Conservation (phyloP, 2,329 filamentous ascomycete species). For the Dactylonectria macrodidyma region DNA sequence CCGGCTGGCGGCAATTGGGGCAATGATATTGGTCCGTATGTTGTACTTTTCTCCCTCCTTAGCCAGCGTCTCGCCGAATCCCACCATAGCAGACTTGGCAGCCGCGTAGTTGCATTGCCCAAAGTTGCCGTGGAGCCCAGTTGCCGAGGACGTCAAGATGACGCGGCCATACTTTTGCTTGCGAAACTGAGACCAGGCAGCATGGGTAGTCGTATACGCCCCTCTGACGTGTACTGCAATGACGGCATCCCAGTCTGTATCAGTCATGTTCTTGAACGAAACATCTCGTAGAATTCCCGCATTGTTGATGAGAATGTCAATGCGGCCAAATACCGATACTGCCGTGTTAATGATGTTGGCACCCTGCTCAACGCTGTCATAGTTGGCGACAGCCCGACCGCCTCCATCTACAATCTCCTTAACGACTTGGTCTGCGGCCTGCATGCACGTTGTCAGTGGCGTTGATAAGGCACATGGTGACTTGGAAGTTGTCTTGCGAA, state of each 20-base stretch:
- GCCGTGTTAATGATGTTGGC: slow-evolving; percentile 94
- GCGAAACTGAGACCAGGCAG: slow-evolving; percentile 96
- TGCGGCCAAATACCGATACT: slow-evolving; percentile 83
- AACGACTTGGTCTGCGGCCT: slow-evolving; percentile 88
- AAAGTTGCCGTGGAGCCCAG: slow-evolving; percentile 94
- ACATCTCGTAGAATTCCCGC: slow-evolving; percentile 94
- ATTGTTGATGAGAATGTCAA: slow-evolving; percentile 98
- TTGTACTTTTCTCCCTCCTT: slow-evolving; percentile 99
- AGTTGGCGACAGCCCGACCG: slow-evolving; percentile 97
- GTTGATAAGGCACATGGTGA: slow-evolving; percentile 63
- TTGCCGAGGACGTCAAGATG: slow-evolving; percentile 97
- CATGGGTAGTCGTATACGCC: slow-evolving; percentile 93
- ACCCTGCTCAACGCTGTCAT: slow-evolving; percentile 93
- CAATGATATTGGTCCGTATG: slow-evolving; percentile 94
- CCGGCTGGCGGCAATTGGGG: slow-evolving; percentile 92
- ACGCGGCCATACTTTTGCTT: slow-evolving; percentile 98
- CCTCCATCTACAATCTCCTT: slow-evolving; percentile 87
- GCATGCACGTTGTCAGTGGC: slow-evolving; percentile 51
- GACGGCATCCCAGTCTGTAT: slow-evolving; percentile 95
- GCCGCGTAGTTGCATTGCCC: slow-evolving; percentile 97
- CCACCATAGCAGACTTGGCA: slow-evolving; percentile 94
- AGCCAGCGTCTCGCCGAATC: slow-evolving; percentile 96
- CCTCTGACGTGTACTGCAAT: slow-evolving; percentile 93
- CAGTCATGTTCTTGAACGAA: slow-evolving; percentile 99
- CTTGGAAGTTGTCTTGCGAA: too few species aligned